A percentile compares a stretch with the other conserved stretches of the same genome.
These are phyloP conservation scores for Chlamydomonas sp. DNA, from an alignment of 139 green algal genomes.

Conservation along the genomic window DNA sequence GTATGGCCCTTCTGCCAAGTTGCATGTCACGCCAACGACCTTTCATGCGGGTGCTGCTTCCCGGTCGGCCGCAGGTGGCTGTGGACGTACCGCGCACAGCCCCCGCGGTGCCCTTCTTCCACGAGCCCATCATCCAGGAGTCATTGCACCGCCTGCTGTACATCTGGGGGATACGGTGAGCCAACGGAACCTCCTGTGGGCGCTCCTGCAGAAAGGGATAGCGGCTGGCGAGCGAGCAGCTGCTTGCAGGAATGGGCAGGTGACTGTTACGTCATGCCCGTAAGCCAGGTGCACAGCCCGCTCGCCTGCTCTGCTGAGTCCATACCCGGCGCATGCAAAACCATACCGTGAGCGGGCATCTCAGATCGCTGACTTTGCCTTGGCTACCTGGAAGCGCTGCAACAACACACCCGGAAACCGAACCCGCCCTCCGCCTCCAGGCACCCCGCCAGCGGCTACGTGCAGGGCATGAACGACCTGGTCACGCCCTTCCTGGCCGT, in stretches of 20 bases:
- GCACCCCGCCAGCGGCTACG: slow-evolving; percentile 93
- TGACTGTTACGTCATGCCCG: too few species aligned
- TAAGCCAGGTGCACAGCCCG: too few species aligned
- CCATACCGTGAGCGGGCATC: too few species aligned
- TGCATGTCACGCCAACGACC: background rate
- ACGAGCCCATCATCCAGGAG: slow-evolving; percentile 83
- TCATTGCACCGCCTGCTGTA: slow-evolving; percentile 92
- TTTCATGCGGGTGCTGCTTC: background rate
- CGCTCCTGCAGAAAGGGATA: too few species aligned
- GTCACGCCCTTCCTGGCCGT: slow-evolving; percentile 95
- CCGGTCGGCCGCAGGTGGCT: slow-evolving; percentile 70
- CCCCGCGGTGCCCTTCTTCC: slow-evolving; percentile 90
- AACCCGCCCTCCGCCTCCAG: slow-evolving; percentile 45
- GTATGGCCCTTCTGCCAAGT: background rate
- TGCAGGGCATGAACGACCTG: slow-evolving; percentile 99
- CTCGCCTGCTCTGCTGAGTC: too few species aligned
- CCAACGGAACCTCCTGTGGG: too few species aligned
- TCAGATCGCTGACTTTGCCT: background rate
- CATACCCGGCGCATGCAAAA: too few species aligned
- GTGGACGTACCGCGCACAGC: slow-evolving; percentile 96
- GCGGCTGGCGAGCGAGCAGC: too few species aligned
- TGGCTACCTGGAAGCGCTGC: background rate
- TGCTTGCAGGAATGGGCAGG: too few species aligned
- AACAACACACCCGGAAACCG: background rate
- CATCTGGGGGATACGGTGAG: slow-evolving; percentile 91